These are phyloP conservation scores for Quercus dentata DNA, from an alignment of 306 rosid species.

Conservation along the genomic window DNA sequence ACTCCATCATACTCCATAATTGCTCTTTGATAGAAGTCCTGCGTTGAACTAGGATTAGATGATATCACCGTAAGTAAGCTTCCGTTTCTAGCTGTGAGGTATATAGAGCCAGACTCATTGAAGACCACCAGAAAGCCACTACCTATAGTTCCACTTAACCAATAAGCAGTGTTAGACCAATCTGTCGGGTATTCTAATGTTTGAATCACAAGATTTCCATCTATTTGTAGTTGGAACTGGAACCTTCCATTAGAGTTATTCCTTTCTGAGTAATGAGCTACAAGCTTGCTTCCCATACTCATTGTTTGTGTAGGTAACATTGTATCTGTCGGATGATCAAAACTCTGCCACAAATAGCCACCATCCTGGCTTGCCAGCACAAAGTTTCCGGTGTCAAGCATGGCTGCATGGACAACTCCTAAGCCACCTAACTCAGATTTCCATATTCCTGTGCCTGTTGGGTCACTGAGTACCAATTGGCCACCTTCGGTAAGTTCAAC, in stretches of 20 bases:
- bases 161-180: background rate
- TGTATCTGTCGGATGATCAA: constrained; percentile 50
- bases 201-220: constrained; percentile 23
- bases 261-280: constrained; percentile 28
- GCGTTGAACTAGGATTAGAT: background rate
- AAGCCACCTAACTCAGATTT: background rate
- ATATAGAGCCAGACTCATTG: constrained; percentile 37
- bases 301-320: constrained; percentile 50
- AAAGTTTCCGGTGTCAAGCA: constrained; percentile 57
- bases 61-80: background rate
- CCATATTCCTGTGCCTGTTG: constrained; percentile 20
- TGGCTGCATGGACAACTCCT: constrained; percentile 28
- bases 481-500: background rate
- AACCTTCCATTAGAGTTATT: constrained; percentile 39
- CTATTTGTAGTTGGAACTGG: constrained; percentile 13
- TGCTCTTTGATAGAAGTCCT: constrained; percentile 43
- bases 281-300: background rate
- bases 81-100: constrained; percentile 7
- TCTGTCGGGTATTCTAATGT: constrained; percentile 34
- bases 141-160: background rate
- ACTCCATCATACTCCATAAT: constrained; percentile 57
- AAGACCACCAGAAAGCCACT: constrained; percentile 25
- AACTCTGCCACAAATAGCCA: constrained; percentile 45
- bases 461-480: constrained; percentile 10
- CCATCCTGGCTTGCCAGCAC: constrained; percentile 22